Evolutionary conservation across 441 rosid species (phyloP).

Genomic region (Croton laevigatus): DNA sequence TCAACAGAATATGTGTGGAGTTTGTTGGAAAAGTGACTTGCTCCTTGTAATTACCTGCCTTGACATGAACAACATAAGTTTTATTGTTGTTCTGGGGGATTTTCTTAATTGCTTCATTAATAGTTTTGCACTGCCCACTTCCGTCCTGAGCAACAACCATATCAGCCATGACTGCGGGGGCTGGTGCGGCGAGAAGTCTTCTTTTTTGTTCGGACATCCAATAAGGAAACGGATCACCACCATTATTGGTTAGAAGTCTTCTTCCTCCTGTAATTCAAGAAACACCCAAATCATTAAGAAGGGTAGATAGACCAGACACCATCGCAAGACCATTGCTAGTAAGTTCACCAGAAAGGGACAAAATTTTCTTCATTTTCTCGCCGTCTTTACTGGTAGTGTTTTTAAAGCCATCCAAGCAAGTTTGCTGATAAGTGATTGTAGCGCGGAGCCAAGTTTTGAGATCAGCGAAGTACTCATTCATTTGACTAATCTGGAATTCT

Average conservation of each 20-base stretch:
- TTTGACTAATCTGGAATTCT: slow-evolving; percentile 32
- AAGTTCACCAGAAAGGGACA: slow-evolving; percentile 44
- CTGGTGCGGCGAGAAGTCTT: slow-evolving; percentile 31
- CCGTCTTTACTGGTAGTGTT: slow-evolving; percentile 51
- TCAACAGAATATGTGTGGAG: slow-evolving; percentile 42
- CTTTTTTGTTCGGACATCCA: slow-evolving; percentile 45
- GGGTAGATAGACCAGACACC: slow-evolving; percentile 40
- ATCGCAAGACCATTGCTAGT: slow-evolving; percentile 73
- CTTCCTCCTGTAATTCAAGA: slow-evolving; percentile 26
- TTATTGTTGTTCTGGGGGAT: slow-evolving; percentile 35
- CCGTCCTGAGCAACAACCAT: slow-evolving; percentile 67
- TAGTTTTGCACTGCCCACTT: slow-evolving; percentile 60
- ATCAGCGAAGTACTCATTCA: slow-evolving; percentile 39
- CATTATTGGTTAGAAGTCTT: slow-evolving; percentile 11
- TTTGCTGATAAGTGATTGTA: slow-evolving; percentile 63
- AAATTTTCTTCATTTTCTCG: slow-evolving; percentile 41
- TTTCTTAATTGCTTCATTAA: slow-evolving; percentile 45
- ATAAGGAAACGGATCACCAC: slow-evolving; percentile 35
- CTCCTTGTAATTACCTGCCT: slow-evolving; percentile 69
- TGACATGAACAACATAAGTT: slow-evolving; percentile 59
- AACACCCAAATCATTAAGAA: slow-evolving; percentile 33
- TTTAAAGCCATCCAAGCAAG: slow-evolving; percentile 63
- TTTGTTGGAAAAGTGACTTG: slow-evolving; percentile 34
- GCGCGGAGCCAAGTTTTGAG: slow-evolving; percentile 76
- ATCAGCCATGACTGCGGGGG: slow-evolving; percentile 38